Evolutionary conservation across 805 yeast genomes (phyloP).

Genomic region (Jamesozyma spencerorum): DNA sequence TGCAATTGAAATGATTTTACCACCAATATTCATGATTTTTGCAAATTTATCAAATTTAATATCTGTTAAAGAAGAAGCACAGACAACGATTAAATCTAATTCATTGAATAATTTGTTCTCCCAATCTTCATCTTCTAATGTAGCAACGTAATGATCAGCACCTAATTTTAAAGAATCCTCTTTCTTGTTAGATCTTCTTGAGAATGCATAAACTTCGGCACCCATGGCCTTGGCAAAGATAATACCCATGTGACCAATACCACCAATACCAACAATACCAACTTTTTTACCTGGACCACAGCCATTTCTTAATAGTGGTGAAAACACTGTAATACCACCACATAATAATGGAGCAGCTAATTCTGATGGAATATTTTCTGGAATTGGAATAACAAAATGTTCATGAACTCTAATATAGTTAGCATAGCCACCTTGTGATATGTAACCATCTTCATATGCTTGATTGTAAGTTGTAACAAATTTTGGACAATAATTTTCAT

Average conservation of each 20-base stretch:
- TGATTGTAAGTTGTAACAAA: slow-evolving; percentile 39
- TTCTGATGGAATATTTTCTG: slow-evolving; percentile 42
- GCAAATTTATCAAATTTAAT: slow-evolving; percentile 32
- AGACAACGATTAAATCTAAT: slow-evolving; percentile 41
- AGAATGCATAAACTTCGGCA: slow-evolving; percentile 49
- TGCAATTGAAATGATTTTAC: slow-evolving; percentile 29
- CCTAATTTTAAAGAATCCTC: slow-evolving; percentile 43
- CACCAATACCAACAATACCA: slow-evolving; percentile 50
- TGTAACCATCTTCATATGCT: slow-evolving; percentile 39
- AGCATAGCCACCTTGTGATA: slow-evolving; percentile 62
- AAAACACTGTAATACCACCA: slow-evolving; percentile 67
- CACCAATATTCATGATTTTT: slow-evolving; percentile 24
- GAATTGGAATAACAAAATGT: slow-evolving; percentile 54
- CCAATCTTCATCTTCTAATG: slow-evolving; percentile 41
- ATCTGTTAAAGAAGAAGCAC: slow-evolving; percentile 37
- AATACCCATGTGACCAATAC: slow-evolving; percentile 48
- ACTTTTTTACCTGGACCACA: slow-evolving; percentile 42
- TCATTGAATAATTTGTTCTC: slow-evolving; percentile 22
- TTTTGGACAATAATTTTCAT: slow-evolving; percentile 49
- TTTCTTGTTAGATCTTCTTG: slow-evolving; percentile 41
- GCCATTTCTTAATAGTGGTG: slow-evolving; percentile 51
- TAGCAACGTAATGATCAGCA: slow-evolving; percentile 46
- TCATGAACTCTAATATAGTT: slow-evolving; percentile 56
- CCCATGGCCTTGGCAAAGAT: slow-evolving; percentile 52
- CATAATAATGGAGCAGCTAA: slow-evolving; percentile 67